Base-by-base conservation (phyloP, 2,329 filamentous ascomycete species). In the Trichophyton rubrum region DNA sequence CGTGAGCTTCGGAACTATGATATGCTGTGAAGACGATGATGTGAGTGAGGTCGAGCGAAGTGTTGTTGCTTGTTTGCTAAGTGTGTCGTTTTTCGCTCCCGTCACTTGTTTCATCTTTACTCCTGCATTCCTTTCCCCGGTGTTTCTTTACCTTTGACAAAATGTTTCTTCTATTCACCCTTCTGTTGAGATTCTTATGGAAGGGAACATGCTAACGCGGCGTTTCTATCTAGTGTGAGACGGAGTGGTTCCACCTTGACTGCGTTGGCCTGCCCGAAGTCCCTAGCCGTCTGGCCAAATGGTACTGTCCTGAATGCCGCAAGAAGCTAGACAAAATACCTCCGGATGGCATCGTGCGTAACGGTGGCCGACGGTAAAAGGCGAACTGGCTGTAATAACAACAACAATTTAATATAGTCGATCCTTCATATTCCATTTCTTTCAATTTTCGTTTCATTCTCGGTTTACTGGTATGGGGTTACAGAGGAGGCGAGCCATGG, bases 231-330 rank as follows among this genome's bases (percentile, higher is more conserved):
- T 64, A 85, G 79, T 86, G 84, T 70, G 82, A 85, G 64, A 80
- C 77, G 49, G 83, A 86, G 71, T 86, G 84, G 84, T 86, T 86
- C 68, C 84, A 86, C 67, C 77, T 86, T 55, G 76, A 78, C 40
- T 86, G 84, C 64, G 78, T 86, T 27, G 78, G 79, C 13, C 73
- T 86, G 17, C 75, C 75, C 5, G 81, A 83, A 59, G 76, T 82
- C 35, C 84, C 84, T 6, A 78, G 78, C n/a, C 77, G 82, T 24
- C 79, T 82, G 11, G 77, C 79, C 9, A 85, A 84, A 70, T 86
- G 84, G 84, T 86, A 83, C 67, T 86, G 84, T 71, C 82, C 82
- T 0, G 80, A 84, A 45, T 86, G 84, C 66, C 72, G 79, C 51
- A 76, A 79, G 66, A 80, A 77, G 66, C 70, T 75, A 45, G 71